Conservation (phyloP, 148 eudicot genomes). For the Rhododendron henanense region DNA sequence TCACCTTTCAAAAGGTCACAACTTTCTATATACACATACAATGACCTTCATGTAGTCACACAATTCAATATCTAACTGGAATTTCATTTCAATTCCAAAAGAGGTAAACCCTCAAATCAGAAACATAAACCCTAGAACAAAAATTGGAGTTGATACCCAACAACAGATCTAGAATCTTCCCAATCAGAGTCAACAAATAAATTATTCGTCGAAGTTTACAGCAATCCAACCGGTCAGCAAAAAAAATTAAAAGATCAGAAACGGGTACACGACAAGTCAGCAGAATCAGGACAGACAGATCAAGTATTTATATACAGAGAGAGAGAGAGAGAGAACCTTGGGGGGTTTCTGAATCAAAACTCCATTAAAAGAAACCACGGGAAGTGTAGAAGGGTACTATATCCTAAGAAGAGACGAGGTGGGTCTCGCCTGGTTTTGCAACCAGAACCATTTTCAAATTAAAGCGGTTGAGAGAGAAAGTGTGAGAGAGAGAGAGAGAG, state of each 20-base stretch:
- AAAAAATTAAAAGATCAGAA: neutral
- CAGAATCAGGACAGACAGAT: neutral
- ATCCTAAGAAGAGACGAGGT: neutral
- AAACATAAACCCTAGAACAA: slow-evolving; percentile 6
- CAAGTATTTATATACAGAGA: neutral
- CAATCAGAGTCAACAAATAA: neutral
- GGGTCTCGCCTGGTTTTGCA: neutral
- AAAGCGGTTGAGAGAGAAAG: neutral
- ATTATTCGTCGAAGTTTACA: neutral
- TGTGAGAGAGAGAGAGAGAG: neutral
- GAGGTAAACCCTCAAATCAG: neutral
- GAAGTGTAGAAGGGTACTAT: neutral
- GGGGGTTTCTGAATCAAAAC: neutral
- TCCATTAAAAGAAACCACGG: neutral
- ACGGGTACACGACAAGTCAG: neutral
- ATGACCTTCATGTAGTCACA: neutral
- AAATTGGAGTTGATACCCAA: neutral
- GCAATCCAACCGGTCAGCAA: neutral
- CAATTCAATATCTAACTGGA: neutral
- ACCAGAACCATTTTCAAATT: slow-evolving; percentile 2
- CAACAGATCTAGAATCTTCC: neutral
- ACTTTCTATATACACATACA: neutral
- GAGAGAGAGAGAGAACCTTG: neutral
- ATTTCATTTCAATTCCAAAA: neutral
- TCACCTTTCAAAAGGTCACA: neutral